A percentile compares a stretch with the other conserved stretches of the same genome.
Conservation (phyloP, 1,284 basidiomycete species). For the Psilocybe mexicana region DNA sequence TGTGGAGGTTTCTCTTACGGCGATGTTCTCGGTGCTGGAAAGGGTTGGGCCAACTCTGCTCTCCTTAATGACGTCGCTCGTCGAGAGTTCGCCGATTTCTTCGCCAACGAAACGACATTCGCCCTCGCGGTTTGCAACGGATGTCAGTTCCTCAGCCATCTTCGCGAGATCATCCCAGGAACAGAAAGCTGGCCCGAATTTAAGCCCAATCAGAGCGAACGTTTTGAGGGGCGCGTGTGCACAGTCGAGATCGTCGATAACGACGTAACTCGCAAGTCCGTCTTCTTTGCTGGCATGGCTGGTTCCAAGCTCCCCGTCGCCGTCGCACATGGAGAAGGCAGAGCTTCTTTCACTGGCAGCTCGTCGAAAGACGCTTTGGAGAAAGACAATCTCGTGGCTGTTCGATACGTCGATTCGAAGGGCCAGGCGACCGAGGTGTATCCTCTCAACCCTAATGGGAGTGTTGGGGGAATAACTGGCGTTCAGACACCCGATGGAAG, state of each 20-base stretch:
- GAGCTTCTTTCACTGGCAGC: constrained; percentile 65
- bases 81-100: constrained; percentile 81
- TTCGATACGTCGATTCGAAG: constrained; percentile 77
- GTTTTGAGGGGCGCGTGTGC: constrained; percentile 88
- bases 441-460: constrained; percentile 96
- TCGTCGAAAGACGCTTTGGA: constrained; percentile 47
- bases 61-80: constrained; percentile 79
- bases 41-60: constrained; percentile 96
- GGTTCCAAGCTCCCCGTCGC: constrained; percentile 89
- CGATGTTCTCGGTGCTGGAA: constrained; percentile 96
- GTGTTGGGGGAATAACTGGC: constrained; percentile 84
- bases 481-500: constrained; percentile 86
- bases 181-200: constrained; percentile 87
- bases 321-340: constrained; percentile 95
- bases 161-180: constrained; percentile 88
- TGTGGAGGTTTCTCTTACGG: constrained; percentile 99
- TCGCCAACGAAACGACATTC: constrained; percentile 80
- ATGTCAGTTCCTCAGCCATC: constrained; percentile 93
- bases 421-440: constrained; percentile 74
- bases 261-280: constrained; percentile 57
- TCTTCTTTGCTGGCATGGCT: constrained; percentile 89
- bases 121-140: constrained; percentile 97
- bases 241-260: constrained; percentile 77
- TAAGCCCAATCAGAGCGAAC: constrained; percentile 85
- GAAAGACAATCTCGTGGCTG: constrained; percentile 55